phyloP scores from a whole-genome alignment of 1,284 basidiomycete genomes.

The Grifola frondosa region DNA sequence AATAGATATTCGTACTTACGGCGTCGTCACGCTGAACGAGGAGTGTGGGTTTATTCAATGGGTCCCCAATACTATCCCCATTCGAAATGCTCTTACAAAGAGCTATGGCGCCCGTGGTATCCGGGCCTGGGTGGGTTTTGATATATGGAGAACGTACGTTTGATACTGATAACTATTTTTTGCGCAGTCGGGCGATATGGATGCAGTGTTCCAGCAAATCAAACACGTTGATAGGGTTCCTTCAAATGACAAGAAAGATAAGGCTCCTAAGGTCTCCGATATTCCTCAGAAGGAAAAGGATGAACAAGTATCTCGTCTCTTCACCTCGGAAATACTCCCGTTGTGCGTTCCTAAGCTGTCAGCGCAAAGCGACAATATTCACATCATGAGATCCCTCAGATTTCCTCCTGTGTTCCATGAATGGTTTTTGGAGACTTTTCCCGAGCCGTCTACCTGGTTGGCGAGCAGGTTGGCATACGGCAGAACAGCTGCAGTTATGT shows the following conservation, averaged over 20 bases:
- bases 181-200: conserved; percentile 46
- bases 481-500: conserved; percentile 95
- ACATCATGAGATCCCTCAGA: conserved; percentile 39
- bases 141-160: neutral
- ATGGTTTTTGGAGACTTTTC: conserved; percentile 97
- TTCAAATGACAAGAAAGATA: too few relatives aligned
- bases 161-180: conserved; percentile 21
- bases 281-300: conserved; percentile 40
- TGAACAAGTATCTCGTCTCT: conserved; percentile 58
- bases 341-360: conserved; percentile 52
- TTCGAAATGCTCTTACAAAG: conserved; percentile 78
- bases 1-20: conserved; percentile 96
- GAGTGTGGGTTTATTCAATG: conserved; percentile 98
- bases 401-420: conserved; percentile 91
- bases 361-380: too few relatives aligned
- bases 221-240: too few relatives aligned
- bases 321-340: conserved; percentile 60
- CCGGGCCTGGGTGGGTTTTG: conserved; percentile 62
- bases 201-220: conserved; percentile 54
- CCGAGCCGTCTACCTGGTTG: conserved; percentile 95
- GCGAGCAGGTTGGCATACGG: conserved; percentile 85
- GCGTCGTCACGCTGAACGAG: conserved; percentile 95
- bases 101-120: conserved; percentile 70
- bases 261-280: too few relatives aligned
- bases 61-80: conserved; percentile 91